Evolutionary conservation across 345 rosid species (phyloP).

Genomic region (Salix arbutifolia): DNA sequence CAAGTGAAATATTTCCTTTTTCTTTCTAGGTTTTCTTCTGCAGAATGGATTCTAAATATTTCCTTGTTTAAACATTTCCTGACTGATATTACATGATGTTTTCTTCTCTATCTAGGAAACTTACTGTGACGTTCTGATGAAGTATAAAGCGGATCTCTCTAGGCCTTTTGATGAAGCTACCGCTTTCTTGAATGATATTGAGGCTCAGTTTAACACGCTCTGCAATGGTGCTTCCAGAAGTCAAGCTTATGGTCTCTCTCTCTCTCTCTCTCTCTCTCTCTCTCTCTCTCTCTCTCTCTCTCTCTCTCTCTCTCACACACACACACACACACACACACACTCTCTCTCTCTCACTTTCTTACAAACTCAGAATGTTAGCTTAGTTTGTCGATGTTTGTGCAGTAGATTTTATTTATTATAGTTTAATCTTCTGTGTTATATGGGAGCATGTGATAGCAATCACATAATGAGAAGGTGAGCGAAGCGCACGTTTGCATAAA

Average conservation of each 20-base stretch:
- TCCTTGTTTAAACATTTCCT: too few relatives aligned
- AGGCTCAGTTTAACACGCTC: conserved; percentile 41
- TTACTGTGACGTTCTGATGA: conserved; percentile 40
- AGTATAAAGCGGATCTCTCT: conserved; percentile 42
- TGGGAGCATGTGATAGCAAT: neutral
- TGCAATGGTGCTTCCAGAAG: conserved; percentile 31
- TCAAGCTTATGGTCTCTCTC: conserved; percentile 20
- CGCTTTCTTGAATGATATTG: conserved; percentile 36
- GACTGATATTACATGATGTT: neutral
- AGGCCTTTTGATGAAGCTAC: conserved; percentile 51
- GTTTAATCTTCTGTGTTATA: neutral
- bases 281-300: neutral
- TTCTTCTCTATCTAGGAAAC: conserved; percentile 29
- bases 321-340: too few relatives aligned
- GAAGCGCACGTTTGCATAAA: conserved; percentile 31
- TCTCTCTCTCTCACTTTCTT: neutral
- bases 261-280: conserved; percentile 4
- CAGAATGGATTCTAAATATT: neutral
- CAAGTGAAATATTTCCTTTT: neutral
- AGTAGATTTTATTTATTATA: conserved; percentile 7
- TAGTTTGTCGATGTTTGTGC: conserved; percentile 26
- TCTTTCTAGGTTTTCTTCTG: neutral
- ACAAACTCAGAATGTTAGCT: neutral
- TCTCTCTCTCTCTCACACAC: conserved; percentile 4
- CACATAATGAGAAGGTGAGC: neutral